Percentiles rank a stretch among this genome's conserved stretches.
phyloP scores from a whole-genome alignment of 768 basidiomycete species.

The Naganishia antarctica region DNA sequence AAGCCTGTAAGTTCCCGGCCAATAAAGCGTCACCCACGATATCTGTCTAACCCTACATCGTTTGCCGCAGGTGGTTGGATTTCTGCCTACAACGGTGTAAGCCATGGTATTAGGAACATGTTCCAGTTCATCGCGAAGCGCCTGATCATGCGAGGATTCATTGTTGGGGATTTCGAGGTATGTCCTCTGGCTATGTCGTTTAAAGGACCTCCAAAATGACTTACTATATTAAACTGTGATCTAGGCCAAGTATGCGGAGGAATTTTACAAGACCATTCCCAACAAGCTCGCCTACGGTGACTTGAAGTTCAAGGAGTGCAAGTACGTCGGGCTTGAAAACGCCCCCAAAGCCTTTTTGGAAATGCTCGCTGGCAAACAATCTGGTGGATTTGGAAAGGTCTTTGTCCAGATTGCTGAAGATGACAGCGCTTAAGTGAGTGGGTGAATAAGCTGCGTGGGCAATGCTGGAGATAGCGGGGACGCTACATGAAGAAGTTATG shows the following conservation, averaged over 20 bases:
- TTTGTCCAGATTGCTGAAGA: constrained; percentile 29
- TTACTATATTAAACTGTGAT: background rate
- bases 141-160: constrained; percentile 34
- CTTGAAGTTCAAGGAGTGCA: constrained; percentile 38
- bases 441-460: no score
- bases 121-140: constrained; percentile 37
- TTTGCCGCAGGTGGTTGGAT: constrained; percentile 30
- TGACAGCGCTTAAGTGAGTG: constrained; percentile 4
- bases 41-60: no score
- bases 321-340: constrained; percentile 40
- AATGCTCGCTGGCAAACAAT: constrained; percentile 30
- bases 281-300: constrained; percentile 32
- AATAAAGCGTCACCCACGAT: no score
- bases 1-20: constrained; percentile 12
- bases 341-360: constrained; percentile 39
- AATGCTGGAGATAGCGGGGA: no score
- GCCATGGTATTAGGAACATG: constrained; percentile 33
- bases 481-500: no score
- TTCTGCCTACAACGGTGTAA: constrained; percentile 32
- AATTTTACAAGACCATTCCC: constrained; percentile 41
- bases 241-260: constrained; percentile 34
- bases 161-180: constrained; percentile 24
- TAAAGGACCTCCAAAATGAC: background rate
- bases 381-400: constrained; percentile 32
- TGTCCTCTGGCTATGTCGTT: background rate